Evolutionary conservation across 192 early-diverging fungal species (phyloP), one percentile per base, ranked within the genome.

Genomic region (Coemansia sp.): DNA sequence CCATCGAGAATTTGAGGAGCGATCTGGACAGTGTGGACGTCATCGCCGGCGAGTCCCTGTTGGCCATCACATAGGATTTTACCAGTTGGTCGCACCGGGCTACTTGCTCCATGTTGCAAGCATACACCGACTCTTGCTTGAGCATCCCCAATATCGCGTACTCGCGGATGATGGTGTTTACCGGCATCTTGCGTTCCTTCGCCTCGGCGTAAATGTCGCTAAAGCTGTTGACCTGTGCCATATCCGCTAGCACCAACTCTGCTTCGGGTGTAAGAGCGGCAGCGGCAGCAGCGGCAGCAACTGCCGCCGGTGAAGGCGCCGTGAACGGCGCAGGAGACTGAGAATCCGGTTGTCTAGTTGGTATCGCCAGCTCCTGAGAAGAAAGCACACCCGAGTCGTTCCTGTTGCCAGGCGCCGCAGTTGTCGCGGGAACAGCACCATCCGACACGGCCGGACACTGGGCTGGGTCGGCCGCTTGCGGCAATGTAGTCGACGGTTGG

Each of bases 101-200:
- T 10, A 70, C 55, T 18, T 27, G 34, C 7, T 27, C 9, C 1
- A 41, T 22, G 9, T 31, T 43, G 57, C 70, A 74, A 13, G 24
- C 5, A 2, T 76, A 27, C n/a, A 79, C 42, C 0, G 52, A n/a
- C 33, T 84, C 77, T 18, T 64, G 63, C 72, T 55, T 66, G 3
- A 84, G 64, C 34, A 76, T 63, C 24, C 34, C 54, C 60, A 76
- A 24, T 3, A 79, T 47, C 31, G 65, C 55, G 27, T 52, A 67
- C 74, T 84, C 77, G 13, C 82, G 82, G 13, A 84, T 29, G 5
- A 73, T 38, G 8, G n/a, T 15, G 61, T 59, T 68, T 9, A 78
- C 10, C 11, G 66, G 20, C 13, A 59, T 11, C 22, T 15, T 59
- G 46, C 77, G 71, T 55, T 33, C 36, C 51, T 47, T 47, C 0